Evolutionary conservation across 306 rosid species (phyloP), one percentile per base, ranked within the genome.

Genomic region (Hippophae rhamnoides): DNA sequence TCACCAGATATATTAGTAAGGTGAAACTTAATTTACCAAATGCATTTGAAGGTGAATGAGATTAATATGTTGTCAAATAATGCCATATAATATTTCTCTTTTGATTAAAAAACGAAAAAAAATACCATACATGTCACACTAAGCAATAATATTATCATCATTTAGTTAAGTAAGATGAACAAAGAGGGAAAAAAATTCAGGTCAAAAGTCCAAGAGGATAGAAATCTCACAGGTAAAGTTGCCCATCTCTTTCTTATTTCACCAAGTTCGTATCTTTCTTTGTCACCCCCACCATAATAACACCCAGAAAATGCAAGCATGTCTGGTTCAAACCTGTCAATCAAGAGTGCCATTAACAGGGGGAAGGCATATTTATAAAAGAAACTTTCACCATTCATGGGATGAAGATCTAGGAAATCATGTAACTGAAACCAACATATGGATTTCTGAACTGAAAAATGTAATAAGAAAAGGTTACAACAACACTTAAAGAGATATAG

Each of bases 301-400:
- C 99, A 93, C 59, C 99, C 95, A 57, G 99, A 93, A 77, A 93
- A 93, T 66, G 99, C 99, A 64, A 93, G 89, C 99, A 93, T 93
- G 76, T 93, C 99, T 56, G 97, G 89, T 81, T 93, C 99, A 82
- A 88, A 93, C 94, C 97, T 90, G 80, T 55, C 74, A 74, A 53
- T 43, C 66, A 64, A 69, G 42, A 53, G 67, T 72, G 54, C 65
- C 68, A 31, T 31, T 31, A 31, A 31, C 38, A 31, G 38, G 38
- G 38, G 38, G 38, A 31, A 31, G 38, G 38, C 5, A 31, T 18
- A 31, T 31, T 31, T 4, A 31, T 31, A 31, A 31, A 31, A 31
- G 38, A 31, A 1, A 31, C 38, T 31, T 31, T 31, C 38, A 31
- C 5, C 38, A 31, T 31, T 31, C 4, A 31, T 31, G 5, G 38